A percentile compares a stretch with the other conserved stretches of the same genome.
Conservation (phyloP, 106 monocot species). For the Dendrobium chrysotoxum region DNA sequence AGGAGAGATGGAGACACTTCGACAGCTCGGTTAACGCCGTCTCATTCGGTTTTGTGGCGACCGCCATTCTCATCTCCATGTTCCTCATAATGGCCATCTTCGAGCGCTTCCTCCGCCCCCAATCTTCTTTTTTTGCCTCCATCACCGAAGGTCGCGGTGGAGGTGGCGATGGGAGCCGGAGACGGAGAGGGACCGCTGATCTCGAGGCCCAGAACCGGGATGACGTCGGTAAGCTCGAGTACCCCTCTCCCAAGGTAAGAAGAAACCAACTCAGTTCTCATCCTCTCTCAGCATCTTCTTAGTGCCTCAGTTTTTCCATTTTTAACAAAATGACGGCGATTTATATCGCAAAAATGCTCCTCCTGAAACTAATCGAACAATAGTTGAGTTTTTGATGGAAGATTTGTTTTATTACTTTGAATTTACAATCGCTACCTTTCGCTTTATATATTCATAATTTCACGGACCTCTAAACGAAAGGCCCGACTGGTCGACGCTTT, state of each 20-base stretch:
- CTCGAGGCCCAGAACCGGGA: constrained; percentile 19
- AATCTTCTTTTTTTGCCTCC: not conserved
- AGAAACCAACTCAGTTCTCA: not conserved
- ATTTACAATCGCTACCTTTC: not conserved
- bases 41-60: constrained; percentile 62
- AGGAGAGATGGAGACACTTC: constrained; percentile 35
- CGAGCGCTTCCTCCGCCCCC: constrained; percentile 49
- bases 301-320: too few species aligned
- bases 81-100: constrained; percentile 69
- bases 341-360: too few species aligned
- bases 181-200: constrained; percentile 12
- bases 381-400: too few species aligned
- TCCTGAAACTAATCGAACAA: too few species aligned
- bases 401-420: too few species aligned
- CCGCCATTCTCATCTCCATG: constrained; percentile 68
- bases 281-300: not conserved
- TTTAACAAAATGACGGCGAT: too few species aligned
- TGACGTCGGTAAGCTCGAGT: constrained; percentile 27
- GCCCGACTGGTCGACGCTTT: not conserved
- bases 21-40: constrained; percentile 53
- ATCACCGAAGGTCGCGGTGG: constrained; percentile 1
- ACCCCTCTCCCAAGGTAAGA: constrained; percentile 34
- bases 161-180: not conserved
- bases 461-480: not conserved
- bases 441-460: not conserved